These are phyloP conservation scores for Tympanopsis confertula DNA, from an alignment of 2,329 filamentous ascomycete species.

Conservation along the genomic window DNA sequence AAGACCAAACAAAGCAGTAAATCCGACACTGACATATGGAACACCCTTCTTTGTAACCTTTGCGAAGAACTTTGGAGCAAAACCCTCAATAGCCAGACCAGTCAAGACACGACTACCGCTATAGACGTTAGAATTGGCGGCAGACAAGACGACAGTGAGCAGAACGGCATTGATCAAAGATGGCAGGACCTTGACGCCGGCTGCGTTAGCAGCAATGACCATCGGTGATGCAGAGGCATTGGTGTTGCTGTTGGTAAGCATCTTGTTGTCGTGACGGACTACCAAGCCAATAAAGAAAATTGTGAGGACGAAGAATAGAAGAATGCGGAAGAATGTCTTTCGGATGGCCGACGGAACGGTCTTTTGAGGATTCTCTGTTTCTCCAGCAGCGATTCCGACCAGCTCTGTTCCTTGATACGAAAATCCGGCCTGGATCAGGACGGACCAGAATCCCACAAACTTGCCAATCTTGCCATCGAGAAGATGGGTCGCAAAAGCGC, in stretches of 20 bases:
- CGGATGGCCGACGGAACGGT: slow-evolving; percentile 41
- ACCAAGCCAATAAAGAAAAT: slow-evolving; percentile 50
- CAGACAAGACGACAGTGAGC: slow-evolving; percentile 40
- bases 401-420: slow-evolving; percentile 37
- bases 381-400: slow-evolving; percentile 33
- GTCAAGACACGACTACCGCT: slow-evolving; percentile 38
- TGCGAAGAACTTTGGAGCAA: slow-evolving; percentile 36
- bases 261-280: slow-evolving; percentile 36
- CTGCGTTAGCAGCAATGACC: slow-evolving; percentile 33
- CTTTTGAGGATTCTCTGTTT: slow-evolving; percentile 28
- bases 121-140: slow-evolving; percentile 42
- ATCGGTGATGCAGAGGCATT: slow-evolving; percentile 39
- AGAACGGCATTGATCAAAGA: slow-evolving; percentile 43
- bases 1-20: slow-evolving; percentile 26
- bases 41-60: slow-evolving; percentile 36
- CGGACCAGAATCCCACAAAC: slow-evolving; percentile 38
- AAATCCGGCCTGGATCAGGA: slow-evolving; percentile 32
- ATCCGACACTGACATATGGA: slow-evolving; percentile 32
- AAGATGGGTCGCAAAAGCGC: slow-evolving; percentile 39
- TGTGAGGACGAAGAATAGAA: slow-evolving; percentile 47
- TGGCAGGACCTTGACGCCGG: slow-evolving; percentile 33
- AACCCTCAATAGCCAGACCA: slow-evolving; percentile 36
- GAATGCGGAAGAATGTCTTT: slow-evolving; percentile 49
- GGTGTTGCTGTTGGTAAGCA: slow-evolving; percentile 36
- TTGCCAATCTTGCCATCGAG: slow-evolving; percentile 28